Evolutionary conservation across 2,329 filamentous ascomycete species (phyloP).

Genomic region (Geosmithia flava): DNA sequence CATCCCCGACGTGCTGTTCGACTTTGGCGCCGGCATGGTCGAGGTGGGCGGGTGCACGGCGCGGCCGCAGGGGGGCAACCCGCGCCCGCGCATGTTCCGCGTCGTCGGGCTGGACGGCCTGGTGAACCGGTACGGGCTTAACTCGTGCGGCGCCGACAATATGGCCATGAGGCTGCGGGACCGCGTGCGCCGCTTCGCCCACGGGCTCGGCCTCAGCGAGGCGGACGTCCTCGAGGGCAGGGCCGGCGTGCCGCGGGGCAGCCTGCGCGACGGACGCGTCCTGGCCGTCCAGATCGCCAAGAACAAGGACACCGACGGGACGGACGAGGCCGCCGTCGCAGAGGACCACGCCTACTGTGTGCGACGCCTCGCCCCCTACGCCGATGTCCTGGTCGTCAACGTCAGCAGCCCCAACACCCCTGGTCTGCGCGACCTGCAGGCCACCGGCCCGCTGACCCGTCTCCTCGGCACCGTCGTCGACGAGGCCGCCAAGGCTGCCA

Average conservation of each 20-base stretch:
- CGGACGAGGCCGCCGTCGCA: conserved; percentile 69
- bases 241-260: conserved; percentile 68
- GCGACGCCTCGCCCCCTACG: conserved; percentile 68
- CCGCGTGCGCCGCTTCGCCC: conserved; percentile 67
- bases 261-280: conserved; percentile 60
- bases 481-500: conserved; percentile 58
- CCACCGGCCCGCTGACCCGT: conserved; percentile 66
- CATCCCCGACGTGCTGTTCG: conserved; percentile 74
- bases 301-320: conserved; percentile 85
- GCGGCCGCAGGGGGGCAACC: conserved; percentile 77
- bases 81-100: conserved; percentile 77
- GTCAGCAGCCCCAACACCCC: conserved; percentile 96
- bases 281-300: conserved; percentile 91
- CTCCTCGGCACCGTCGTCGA: conserved; percentile 74
- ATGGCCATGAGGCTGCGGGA: conserved; percentile 71
- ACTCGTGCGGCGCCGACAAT: conserved; percentile 78
- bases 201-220: conserved; percentile 57
- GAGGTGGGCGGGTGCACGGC: conserved; percentile 90
- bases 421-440: conserved; percentile 77
- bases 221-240: conserved; percentile 63
- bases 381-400: conserved; percentile 95
- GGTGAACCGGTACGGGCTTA: conserved; percentile 93
- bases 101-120: conserved; percentile 73
- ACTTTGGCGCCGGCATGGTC: conserved; percentile 72
- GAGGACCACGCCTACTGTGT: conserved; percentile 87